phyloP scores from a whole-genome alignment of 2,329 filamentous ascomycete genomes.

The Fusarium sp. region DNA sequence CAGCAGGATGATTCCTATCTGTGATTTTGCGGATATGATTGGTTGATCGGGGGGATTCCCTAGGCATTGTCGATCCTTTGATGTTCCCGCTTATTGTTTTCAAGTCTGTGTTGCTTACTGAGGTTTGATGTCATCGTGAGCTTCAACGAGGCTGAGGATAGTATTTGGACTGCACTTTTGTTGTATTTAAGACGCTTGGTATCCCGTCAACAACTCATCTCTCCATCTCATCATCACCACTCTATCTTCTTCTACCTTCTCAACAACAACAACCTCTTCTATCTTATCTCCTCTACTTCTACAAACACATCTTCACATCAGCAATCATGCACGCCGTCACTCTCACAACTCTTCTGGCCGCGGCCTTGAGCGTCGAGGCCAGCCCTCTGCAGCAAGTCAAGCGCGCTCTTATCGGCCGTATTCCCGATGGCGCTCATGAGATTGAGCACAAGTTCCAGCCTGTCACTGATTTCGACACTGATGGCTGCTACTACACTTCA shows the following conservation, averaged over 20 bases:
- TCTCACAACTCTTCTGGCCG: constrained; percentile 1
- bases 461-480: constrained; percentile 55
- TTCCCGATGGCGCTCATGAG: constrained; percentile 48
- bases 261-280: neutral
- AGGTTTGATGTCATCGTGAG: neutral
- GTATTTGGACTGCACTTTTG: fast-evolving
- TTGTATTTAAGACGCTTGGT: constrained; percentile 4
- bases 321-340: constrained; percentile 11
- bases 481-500: constrained; percentile 61
- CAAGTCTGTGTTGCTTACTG: neutral
- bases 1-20: neutral
- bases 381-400: constrained; percentile 15
- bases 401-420: constrained; percentile 22
- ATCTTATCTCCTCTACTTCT: neutral
- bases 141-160: neutral
- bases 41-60: neutral
- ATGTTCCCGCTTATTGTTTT: neutral
- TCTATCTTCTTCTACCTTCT: neutral
- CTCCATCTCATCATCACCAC: neutral
- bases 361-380: constrained; percentile 14
- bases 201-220: neutral
- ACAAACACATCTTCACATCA: neutral
- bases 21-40: neutral
- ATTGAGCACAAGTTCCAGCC: constrained; percentile 56
- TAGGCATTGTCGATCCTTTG: constrained; percentile 7